Evolutionary conservation across 768 basidiomycete genomes (phyloP).

Genomic region (Hericium alpestre): DNA sequence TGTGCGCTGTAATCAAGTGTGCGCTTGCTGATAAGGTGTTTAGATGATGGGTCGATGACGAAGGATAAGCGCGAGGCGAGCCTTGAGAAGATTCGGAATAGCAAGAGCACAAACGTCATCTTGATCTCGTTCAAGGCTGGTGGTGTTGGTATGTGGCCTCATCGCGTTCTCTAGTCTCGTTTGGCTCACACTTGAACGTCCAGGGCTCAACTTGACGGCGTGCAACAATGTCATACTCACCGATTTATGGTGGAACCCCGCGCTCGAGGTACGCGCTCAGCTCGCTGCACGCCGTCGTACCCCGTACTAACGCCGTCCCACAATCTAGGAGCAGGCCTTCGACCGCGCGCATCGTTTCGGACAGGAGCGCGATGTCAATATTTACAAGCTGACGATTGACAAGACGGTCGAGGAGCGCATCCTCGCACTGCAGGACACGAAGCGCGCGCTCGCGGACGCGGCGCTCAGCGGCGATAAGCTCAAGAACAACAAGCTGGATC

Average conservation of each 20-base stretch:
- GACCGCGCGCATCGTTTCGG: constrained; percentile 87
- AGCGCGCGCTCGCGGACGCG: constrained; percentile 73
- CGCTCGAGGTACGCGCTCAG: constrained; percentile 51
- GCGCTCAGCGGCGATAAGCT: constrained; percentile 83
- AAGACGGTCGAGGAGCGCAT: constrained; percentile 85
- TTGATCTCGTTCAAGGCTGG: constrained; percentile 96
- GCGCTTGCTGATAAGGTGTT: no score
- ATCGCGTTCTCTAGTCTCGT: no score
- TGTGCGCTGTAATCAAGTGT: not conserved
- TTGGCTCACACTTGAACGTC: not conserved
- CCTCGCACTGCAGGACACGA: constrained; percentile 83
- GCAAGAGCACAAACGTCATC: constrained; percentile 56
- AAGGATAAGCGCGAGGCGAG: constrained; percentile 67
- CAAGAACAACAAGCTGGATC: constrained; percentile 71
- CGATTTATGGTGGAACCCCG: constrained; percentile 95
- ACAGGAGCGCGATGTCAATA: constrained; percentile 77
- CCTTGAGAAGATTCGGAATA: constrained; percentile 59
- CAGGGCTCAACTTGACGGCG: constrained; percentile 81
- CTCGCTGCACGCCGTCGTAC: not conserved
- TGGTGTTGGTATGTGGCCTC: constrained; percentile 53
- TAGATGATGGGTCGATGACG: constrained; percentile 85
- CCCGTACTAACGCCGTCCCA: not conserved
- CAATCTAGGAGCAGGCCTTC: constrained; percentile 74
- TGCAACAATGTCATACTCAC: constrained; percentile 92
- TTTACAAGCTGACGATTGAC: constrained; percentile 81